Evolutionary conservation across 306 rosid genomes (phyloP).

Genomic region (Rosa persica): DNA sequence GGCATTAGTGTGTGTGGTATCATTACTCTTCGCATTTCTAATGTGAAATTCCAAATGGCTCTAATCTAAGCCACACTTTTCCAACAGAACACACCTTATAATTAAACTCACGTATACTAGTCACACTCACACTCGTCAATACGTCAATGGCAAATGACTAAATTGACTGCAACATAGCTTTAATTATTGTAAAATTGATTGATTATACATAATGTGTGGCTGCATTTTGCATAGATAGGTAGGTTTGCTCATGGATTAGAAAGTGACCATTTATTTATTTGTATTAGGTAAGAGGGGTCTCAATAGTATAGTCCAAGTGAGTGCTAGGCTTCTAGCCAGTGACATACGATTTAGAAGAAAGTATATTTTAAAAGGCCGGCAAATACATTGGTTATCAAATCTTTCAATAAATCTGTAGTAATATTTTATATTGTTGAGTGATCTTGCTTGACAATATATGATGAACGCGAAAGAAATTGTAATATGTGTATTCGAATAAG

Average conservation of each 20-base stretch:
- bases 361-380: background rate
- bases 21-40: no score
- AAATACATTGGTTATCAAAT: no score
- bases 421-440: no score
- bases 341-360: background rate
- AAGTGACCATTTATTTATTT: background rate
- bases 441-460: no score
- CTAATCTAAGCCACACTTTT: no score
- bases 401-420: no score
- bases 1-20: no score
- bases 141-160: background rate
- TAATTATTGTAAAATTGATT: background rate
- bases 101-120: background rate
- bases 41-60: no score
- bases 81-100: background rate
- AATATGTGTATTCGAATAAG: no score
- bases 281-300: background rate
- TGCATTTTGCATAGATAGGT: background rate
- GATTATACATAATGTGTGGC: background rate
- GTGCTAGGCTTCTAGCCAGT: background rate
- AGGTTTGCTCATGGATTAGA: background rate
- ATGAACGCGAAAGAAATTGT: background rate
- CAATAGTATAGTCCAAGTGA: background rate
- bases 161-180: background rate
- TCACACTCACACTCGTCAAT: background rate